Conservation (phyloP, 2,329 filamentous ascomycete genomes). For the Stemphylium vesicarium region DNA sequence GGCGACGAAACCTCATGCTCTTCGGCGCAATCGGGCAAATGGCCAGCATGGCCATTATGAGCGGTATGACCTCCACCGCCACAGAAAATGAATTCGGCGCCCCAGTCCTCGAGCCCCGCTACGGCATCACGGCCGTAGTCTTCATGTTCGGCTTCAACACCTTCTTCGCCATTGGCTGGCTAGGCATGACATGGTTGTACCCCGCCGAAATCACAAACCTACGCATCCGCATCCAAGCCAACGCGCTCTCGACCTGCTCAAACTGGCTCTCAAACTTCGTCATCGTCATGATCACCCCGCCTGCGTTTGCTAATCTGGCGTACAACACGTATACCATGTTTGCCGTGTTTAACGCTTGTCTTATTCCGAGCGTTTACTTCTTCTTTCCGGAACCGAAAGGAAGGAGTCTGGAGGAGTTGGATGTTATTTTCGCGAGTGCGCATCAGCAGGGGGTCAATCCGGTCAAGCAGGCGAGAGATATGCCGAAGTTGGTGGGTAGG, state of each 20-base stretch:
- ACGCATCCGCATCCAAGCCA: constrained; percentile 73
- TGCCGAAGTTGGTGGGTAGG: constrained; percentile 11
- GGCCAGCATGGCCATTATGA: constrained; percentile 56
- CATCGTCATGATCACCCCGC: constrained; percentile 68
- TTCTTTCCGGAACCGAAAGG: constrained; percentile 61
- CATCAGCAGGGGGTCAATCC: constrained; percentile 6
- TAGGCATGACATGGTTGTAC: constrained; percentile 64
- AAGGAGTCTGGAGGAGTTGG: constrained; percentile 55
- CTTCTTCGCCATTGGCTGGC: constrained; percentile 68
- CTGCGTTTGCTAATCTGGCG: constrained; percentile 60
- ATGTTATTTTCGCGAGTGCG: constrained; percentile 51
- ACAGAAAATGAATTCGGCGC: constrained; percentile 12
- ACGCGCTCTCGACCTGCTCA: constrained; percentile 53
- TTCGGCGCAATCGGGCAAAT: constrained; percentile 38
- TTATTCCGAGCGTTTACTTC: constrained; percentile 61
- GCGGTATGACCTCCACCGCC: constrained; percentile 29
- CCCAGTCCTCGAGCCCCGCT: constrained; percentile 51
- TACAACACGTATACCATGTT: constrained; percentile 61
- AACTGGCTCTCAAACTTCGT: constrained; percentile 57
- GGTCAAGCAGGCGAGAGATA: constrained; percentile 11
- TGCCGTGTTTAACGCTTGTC: constrained; percentile 58
- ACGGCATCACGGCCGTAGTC: constrained; percentile 62
- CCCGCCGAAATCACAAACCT: constrained; percentile 76
- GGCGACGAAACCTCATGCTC: constrained; percentile 37
- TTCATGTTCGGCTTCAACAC: constrained; percentile 72